A percentile compares a stretch with the other conserved stretches of the same genome.
Conservation (phyloP, 495 filamentous ascomycete genomes). For the Aspergillus bridgeri region DNA sequence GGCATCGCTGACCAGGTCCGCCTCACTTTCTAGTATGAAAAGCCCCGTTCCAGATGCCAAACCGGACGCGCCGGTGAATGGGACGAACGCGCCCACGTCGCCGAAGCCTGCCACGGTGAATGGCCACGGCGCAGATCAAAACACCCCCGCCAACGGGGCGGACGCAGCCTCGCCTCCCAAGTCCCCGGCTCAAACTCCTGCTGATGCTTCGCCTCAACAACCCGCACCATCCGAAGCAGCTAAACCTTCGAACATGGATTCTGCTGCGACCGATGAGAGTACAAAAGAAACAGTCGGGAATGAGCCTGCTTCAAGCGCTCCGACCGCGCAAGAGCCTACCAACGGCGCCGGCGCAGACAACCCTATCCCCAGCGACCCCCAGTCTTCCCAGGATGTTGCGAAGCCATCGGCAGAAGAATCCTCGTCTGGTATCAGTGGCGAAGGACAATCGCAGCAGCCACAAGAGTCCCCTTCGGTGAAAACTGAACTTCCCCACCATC, state of each 20-base stretch:
- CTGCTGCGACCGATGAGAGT: slow-evolving; percentile 11
- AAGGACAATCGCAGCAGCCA: slow-evolving; percentile 5
- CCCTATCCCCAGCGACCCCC: slow-evolving; percentile 20
- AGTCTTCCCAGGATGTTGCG: slow-evolving; percentile 11
- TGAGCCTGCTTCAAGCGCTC: slow-evolving; percentile 1
- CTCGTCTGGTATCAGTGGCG: slow-evolving; percentile 2
- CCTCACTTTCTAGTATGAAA: slow-evolving; percentile 17
- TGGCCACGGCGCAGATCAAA: slow-evolving; percentile 24
- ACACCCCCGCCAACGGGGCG: slow-evolving; percentile 28
- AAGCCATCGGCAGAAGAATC: slow-evolving; percentile 6
- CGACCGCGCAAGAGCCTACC: slow-evolving; percentile 1
- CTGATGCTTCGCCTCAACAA: slow-evolving; percentile 12
- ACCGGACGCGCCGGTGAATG: slow-evolving; percentile 13
- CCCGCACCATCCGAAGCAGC: slow-evolving; percentile 15
- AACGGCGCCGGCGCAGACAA: slow-evolving; percentile 11
- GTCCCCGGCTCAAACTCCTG: slow-evolving; percentile 22
- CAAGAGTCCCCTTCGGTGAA: slow-evolving; percentile 17
- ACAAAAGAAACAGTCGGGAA: slow-evolving; percentile 9
- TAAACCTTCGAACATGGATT: slow-evolving; percentile 13
- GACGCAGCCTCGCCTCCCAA: slow-evolving; percentile 34
- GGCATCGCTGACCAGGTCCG: slow-evolving; percentile 9
- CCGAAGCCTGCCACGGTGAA: slow-evolving; percentile 25
- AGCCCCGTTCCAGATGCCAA: slow-evolving; percentile 22
- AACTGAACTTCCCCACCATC: slow-evolving; percentile 38
- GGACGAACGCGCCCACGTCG: slow-evolving; percentile 11